Conservation (phyloP, 768 basidiomycete genomes). For the Tephrocybe sp. region DNA sequence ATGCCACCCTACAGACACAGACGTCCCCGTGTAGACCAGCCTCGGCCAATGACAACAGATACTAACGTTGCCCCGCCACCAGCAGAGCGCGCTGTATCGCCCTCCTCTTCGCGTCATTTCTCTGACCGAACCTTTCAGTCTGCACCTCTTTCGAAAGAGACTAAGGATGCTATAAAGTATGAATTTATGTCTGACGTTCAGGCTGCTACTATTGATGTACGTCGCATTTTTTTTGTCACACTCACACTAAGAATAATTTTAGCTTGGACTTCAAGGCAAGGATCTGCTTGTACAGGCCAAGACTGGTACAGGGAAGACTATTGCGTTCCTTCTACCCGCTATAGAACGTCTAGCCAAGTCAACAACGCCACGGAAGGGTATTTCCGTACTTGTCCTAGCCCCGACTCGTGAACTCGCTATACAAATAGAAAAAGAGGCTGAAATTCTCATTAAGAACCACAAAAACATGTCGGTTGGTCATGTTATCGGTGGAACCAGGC, state of each 20-base stretch:
- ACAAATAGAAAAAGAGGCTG: slow-evolving; percentile 69
- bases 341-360: slow-evolving; percentile 61
- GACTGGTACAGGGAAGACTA: slow-evolving; percentile 58
- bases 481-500: slow-evolving; percentile 60
- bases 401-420: slow-evolving; percentile 76
- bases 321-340: slow-evolving; percentile 70
- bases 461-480: slow-evolving; percentile 39
- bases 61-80: too few species aligned
- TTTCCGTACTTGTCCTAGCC: slow-evolving; percentile 68
- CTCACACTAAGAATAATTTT: slow-evolving; percentile 4
- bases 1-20: too few species aligned
- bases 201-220: slow-evolving; percentile 45
- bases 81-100: neutral
- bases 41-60: too few species aligned
- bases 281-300: slow-evolving; percentile 54
- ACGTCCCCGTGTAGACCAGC: too few species aligned
- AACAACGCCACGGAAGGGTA: slow-evolving; percentile 20
- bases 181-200: slow-evolving; percentile 51
- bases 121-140: slow-evolving; percentile 29
- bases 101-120: slow-evolving; percentile 23
- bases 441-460: slow-evolving; percentile 40
- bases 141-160: slow-evolving; percentile 37
- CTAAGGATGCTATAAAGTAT: slow-evolving; percentile 42
- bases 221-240: neutral
- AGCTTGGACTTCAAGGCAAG: slow-evolving; percentile 40